phyloP scores from a whole-genome alignment of 164 flowering plant genomes.

The Platanus orientalis region DNA sequence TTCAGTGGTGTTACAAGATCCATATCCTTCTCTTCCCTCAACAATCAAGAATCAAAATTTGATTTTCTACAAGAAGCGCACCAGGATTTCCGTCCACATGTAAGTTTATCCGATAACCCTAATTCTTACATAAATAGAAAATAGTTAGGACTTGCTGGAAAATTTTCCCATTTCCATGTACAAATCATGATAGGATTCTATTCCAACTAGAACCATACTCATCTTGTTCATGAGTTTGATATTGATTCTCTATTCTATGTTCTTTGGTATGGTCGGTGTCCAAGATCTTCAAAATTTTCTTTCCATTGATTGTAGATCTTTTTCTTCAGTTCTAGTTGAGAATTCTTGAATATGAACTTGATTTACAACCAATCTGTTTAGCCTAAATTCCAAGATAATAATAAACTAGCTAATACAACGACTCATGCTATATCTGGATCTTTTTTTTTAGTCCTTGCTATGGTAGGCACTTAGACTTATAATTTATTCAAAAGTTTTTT shows the following conservation, averaged over 20 bases:
- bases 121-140: neutral
- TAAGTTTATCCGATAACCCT: conserved; percentile 3
- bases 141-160: too few relatives aligned
- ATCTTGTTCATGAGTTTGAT: neutral
- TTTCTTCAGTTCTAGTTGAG: too few relatives aligned
- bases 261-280: neutral
- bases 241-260: neutral
- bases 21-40: conserved; percentile 1
- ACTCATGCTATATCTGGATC: too few relatives aligned
- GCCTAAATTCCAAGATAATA: too few relatives aligned
- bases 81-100: neutral
- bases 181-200: neutral
- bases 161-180: neutral
- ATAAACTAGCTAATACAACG: too few relatives aligned
- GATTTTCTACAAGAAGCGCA: neutral
- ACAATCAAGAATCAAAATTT: neutral
- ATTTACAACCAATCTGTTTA: too few relatives aligned
- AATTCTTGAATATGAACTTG: too few relatives aligned
- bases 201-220: neutral
- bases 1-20: conserved; percentile 4
- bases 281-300: neutral
- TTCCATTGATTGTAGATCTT: neutral
- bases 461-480: too few relatives aligned
- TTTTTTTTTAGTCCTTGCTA: too few relatives aligned
- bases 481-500: too few relatives aligned